Percentiles rank a stretch among this genome's conserved stretches.
phyloP scores from a whole-genome alignment of 1,284 basidiomycete genomes.

The Ustilago loliicola region DNA sequence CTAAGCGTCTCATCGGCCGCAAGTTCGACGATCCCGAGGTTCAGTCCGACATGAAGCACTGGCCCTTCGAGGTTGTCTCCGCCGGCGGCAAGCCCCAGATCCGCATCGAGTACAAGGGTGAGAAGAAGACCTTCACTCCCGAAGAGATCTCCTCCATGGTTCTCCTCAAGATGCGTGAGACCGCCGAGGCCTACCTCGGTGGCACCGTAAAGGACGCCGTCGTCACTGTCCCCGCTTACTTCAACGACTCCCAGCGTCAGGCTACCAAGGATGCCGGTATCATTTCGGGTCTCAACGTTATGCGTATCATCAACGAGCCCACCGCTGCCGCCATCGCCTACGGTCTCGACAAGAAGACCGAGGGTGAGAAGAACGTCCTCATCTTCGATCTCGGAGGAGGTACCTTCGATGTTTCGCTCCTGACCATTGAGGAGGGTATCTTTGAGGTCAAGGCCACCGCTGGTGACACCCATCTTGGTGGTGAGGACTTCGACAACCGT shows the following conservation, averaged over 20 bases:
- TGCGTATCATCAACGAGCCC: conserved; percentile 97
- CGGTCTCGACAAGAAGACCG: conserved; percentile 87
- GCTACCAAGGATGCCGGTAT: conserved; percentile 94
- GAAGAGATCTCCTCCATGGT: conserved; percentile 99
- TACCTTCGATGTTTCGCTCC: conserved; percentile 98
- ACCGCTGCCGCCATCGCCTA: conserved; percentile 95
- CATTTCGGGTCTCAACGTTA: conserved; percentile 89
- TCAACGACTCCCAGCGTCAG: conserved; percentile 96
- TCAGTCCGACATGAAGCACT: conserved; percentile 93
- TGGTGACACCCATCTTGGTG: conserved; percentile 98
- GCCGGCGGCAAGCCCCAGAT: conserved; percentile 88
- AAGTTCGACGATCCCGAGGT: conserved; percentile 88
- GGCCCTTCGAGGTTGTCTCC: conserved; percentile 89
- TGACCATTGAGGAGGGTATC: conserved; percentile 98
- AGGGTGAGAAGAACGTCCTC: conserved; percentile 89
- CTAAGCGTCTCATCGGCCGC: conserved; percentile 90
- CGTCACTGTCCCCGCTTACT: conserved; percentile 91
- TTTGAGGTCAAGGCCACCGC: conserved; percentile 99
- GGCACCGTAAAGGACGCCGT: conserved; percentile 85
- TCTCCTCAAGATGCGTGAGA: conserved; percentile 97
- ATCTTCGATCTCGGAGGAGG: conserved; percentile 99
- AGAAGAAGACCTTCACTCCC: conserved; percentile 91
- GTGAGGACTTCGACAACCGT: conserved; percentile 97
- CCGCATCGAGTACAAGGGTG: conserved; percentile 88
- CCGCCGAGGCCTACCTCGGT: conserved; percentile 95